phyloP scores from a whole-genome alignment of 2,329 filamentous ascomycete species.

The Gaeumannomyces tritici region DNA sequence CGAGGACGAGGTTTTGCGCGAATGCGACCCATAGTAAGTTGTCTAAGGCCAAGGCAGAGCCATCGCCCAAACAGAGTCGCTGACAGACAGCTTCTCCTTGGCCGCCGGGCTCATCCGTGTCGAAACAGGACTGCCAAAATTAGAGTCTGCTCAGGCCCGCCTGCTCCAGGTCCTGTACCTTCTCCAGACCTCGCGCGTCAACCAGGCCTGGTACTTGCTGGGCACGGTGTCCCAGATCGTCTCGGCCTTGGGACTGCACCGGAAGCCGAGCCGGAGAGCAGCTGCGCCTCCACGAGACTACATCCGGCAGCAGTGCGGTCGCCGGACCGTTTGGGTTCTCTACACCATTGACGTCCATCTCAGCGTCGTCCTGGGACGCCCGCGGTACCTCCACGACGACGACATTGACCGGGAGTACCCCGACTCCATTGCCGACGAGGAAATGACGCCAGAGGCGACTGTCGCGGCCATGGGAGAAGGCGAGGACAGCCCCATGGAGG shows the following conservation, averaged over 20 bases:
- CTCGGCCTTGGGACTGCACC: slow-evolving; percentile 28
- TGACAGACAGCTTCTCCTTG: slow-evolving; percentile 27
- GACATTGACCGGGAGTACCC: slow-evolving; percentile 45
- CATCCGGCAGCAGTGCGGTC: slow-evolving; percentile 39
- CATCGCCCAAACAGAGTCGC: no score
- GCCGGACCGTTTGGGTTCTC: slow-evolving; percentile 51
- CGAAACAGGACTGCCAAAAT: slow-evolving; percentile 41
- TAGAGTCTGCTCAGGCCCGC: slow-evolving; percentile 47
- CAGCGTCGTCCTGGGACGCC: slow-evolving; percentile 52
- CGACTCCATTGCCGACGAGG: slow-evolving; percentile 43
- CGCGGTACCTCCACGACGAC: slow-evolving; percentile 39
- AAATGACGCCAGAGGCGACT: slow-evolving; percentile 12
- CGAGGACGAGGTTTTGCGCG: slow-evolving; percentile 22
- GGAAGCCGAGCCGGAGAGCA: slow-evolving; percentile 10
- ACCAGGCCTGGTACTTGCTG: slow-evolving; percentile 51
- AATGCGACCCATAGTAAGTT: background rate
- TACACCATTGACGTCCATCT: slow-evolving; percentile 56
- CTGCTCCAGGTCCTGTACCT: slow-evolving; percentile 48
- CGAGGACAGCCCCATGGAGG: slow-evolving; percentile 40
- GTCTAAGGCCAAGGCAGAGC: no score
- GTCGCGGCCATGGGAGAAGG: slow-evolving; percentile 7
- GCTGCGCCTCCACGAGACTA: slow-evolving; percentile 22
- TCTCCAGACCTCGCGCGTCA: slow-evolving; percentile 46
- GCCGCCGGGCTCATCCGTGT: slow-evolving; percentile 28
- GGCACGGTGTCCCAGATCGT: slow-evolving; percentile 44